phyloP scores from a whole-genome alignment of 225 moss, liverwort and hornwort species.

The Marchantia paleacea region DNA sequence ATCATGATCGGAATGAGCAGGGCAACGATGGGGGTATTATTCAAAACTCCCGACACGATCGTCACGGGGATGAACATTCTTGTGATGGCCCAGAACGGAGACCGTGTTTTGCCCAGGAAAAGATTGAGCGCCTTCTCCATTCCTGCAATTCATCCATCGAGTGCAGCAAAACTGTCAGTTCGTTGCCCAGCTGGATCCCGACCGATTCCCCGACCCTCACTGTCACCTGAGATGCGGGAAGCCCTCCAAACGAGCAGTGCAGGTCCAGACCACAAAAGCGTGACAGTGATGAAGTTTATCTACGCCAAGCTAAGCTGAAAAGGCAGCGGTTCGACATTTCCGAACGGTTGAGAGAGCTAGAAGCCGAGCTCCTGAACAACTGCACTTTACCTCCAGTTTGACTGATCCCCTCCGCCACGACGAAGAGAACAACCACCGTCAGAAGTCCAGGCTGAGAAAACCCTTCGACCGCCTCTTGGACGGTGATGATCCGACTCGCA shows the following conservation, averaged over 20 bases:
- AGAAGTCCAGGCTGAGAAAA: slow-evolving; percentile 6
- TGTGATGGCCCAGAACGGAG: slow-evolving; percentile 8
- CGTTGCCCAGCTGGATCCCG: no score
- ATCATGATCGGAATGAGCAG: slow-evolving; percentile 7
- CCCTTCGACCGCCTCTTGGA: not conserved
- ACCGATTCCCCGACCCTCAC: no score
- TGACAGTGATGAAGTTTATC: no score
- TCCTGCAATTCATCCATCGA: not conserved
- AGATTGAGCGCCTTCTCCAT: slow-evolving; percentile 6
- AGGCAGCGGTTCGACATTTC: no score
- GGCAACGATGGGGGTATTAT: slow-evolving; percentile 2
- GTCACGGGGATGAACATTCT: slow-evolving; percentile 10
- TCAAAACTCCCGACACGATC: not conserved
- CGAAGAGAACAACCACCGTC: slow-evolving; percentile 7
- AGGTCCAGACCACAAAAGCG: no score
- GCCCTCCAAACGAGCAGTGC: no score
- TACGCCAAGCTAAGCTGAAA: no score
- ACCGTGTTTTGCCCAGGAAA: slow-evolving; percentile 2
- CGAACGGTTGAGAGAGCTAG: no score
- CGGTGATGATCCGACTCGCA: slow-evolving; percentile 1
- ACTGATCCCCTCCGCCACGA: slow-evolving; percentile 5
- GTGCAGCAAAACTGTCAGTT: no score
- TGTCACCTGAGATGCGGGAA: no score
- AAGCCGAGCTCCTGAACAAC: not conserved
- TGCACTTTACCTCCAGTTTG: slow-evolving; percentile 16